Conservation (phyloP, 2,329 filamentous ascomycete species). For the Cercospora sp. region DNA sequence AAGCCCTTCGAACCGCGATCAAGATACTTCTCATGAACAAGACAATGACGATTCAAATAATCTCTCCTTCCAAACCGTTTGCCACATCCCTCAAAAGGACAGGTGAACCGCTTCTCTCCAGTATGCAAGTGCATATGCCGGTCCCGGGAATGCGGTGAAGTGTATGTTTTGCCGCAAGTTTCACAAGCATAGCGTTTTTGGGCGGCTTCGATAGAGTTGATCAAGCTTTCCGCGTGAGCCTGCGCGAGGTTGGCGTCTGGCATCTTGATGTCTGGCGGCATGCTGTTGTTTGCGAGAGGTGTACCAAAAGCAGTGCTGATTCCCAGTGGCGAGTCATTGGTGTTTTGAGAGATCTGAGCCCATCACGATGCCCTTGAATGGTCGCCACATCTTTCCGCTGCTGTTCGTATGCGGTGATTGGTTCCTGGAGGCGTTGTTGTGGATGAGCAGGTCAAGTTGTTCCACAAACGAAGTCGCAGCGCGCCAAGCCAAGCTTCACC, state of each 20-base stretch:
- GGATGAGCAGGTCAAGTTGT: background rate
- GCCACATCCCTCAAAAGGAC: background rate
- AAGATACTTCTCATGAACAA: slow-evolving; percentile 1
- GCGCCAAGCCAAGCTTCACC: background rate
- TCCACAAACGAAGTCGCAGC: background rate
- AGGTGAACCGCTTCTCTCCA: slow-evolving; percentile 1
- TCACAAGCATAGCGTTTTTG: background rate
- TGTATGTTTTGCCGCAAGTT: background rate
- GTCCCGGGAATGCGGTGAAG: background rate
- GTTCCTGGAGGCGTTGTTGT: background rate
- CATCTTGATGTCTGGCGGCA: background rate
- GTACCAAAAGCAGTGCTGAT: background rate
- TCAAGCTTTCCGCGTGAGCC: background rate
- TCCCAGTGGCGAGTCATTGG: background rate
- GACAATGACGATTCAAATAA: background rate
- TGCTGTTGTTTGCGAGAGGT: background rate
- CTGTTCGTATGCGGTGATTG: background rate
- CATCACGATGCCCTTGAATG: background rate
- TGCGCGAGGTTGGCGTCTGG: background rate
- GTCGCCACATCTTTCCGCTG: background rate
- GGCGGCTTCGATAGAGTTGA: background rate
- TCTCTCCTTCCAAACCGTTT: background rate
- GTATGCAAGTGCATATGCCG: slow-evolving; percentile 4
- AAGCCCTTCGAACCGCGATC: background rate
- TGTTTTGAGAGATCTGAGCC: background rate